phyloP scores from a whole-genome alignment of 116 monocot genomes.

The Phalaenopsis hybrid region DNA sequence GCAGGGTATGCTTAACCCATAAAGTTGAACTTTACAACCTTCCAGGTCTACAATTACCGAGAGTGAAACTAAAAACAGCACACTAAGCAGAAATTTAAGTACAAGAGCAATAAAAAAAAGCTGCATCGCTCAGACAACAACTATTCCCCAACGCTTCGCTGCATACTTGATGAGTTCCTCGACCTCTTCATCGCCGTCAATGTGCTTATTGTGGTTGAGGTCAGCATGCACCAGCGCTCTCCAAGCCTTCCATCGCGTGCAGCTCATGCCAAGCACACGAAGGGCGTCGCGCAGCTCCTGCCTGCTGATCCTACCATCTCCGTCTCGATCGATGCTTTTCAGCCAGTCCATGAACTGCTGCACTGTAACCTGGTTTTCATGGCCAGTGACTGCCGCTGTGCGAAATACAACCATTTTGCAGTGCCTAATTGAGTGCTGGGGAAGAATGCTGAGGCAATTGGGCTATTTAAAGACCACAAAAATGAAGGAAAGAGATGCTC shows the following conservation, averaged over 20 bases:
- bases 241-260: constrained; percentile 22
- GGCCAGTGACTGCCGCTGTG: not conserved
- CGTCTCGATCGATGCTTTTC: constrained; percentile 9
- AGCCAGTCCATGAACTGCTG: constrained; percentile 28
- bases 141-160: not conserved
- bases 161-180: constrained; percentile 19
- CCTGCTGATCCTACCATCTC: constrained; percentile 17
- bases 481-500: not conserved
- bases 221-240: constrained; percentile 18
- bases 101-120: not conserved
- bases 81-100: not conserved
- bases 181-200: constrained; percentile 23
- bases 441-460: not conserved
- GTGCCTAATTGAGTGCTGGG: not conserved
- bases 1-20: no score
- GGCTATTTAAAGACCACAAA: not conserved
- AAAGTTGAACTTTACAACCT: no score
- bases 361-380: not conserved
- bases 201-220: constrained; percentile 13
- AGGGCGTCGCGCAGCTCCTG: constrained; percentile 21
- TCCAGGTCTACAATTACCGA: no score
- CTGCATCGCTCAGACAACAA: not conserved
- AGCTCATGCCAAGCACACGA: constrained; percentile 8
- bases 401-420: not conserved
- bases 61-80: no score